phyloP scores from a whole-genome alignment of 2,329 filamentous ascomycete species.

The Cladosporium colombiae region DNA sequence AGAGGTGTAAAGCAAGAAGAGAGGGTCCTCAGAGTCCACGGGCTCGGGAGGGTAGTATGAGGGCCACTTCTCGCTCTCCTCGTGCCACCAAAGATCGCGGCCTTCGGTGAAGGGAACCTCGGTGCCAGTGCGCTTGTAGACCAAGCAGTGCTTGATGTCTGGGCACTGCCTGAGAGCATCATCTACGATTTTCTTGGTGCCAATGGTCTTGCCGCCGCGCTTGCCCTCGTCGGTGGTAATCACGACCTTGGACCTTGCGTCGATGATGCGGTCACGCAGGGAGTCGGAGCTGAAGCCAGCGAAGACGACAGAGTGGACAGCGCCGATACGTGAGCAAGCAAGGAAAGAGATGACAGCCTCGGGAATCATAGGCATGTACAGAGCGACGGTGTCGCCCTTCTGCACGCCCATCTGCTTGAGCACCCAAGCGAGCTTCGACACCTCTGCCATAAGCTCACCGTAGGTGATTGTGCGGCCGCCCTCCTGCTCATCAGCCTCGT shows the following conservation, averaged over 20 bases:
- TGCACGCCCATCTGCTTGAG: constrained; percentile 94
- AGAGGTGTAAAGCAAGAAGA: constrained; percentile 97
- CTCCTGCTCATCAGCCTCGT: constrained; percentile 88
- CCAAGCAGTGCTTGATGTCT: constrained; percentile 78
- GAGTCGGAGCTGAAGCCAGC: constrained; percentile 97
- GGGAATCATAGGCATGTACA: constrained; percentile 98
- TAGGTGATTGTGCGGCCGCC: constrained; percentile 92
- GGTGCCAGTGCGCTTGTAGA: constrained; percentile 92
- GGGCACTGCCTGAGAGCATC: constrained; percentile 96
- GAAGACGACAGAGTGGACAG: constrained; percentile 96
- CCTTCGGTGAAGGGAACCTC: constrained; percentile 88
- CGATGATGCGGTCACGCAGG: constrained; percentile 88
- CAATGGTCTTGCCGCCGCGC: constrained; percentile 94
- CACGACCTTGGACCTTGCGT: constrained; percentile 87
- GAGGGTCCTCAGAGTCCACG: constrained; percentile 90
- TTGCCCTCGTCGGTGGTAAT: constrained; percentile 98
- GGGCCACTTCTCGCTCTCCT: constrained; percentile 96
- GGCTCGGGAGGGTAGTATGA: constrained; percentile 85
- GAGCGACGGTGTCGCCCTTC: constrained; percentile 95
- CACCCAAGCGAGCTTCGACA: constrained; percentile 82
- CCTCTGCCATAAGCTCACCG: constrained; percentile 86
- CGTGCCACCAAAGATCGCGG: constrained; percentile 97
- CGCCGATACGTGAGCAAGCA: constrained; percentile 88
- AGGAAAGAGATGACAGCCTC: constrained; percentile 90
- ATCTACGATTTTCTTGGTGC: constrained; percentile 98